Percentiles rank a stretch among this genome's conserved stretches.
Conservation (phyloP, 2,329 filamentous ascomycete species). For the Cladosporium austrohemisphaericum region DNA sequence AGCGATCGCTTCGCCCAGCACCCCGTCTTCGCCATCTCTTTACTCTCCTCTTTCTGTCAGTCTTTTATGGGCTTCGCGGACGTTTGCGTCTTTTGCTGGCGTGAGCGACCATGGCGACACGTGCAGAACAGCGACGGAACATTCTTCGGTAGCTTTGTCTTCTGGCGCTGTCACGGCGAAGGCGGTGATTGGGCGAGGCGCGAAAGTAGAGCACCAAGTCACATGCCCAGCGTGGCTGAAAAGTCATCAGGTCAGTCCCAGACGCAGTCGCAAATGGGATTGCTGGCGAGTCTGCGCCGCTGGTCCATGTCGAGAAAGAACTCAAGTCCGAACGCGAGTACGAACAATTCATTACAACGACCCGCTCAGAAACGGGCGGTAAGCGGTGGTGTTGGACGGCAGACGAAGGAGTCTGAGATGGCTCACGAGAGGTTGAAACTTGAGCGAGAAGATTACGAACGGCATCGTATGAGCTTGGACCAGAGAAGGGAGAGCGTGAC, state of each 20-base stretch:
- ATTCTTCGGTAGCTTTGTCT: slow-evolving; percentile 38
- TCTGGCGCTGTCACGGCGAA: slow-evolving; percentile 23
- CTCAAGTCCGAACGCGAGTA: slow-evolving; percentile 12
- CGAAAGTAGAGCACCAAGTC: slow-evolving; percentile 13
- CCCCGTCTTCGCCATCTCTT: slow-evolving; percentile 55
- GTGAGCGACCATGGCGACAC: slow-evolving; percentile 69
- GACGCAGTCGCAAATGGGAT: slow-evolving; percentile 17
- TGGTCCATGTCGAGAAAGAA: slow-evolving; percentile 6
- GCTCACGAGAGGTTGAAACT: slow-evolving; percentile 38
- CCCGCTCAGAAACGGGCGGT: slow-evolving; percentile 26
- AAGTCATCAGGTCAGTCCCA: neutral
- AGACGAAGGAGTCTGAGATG: slow-evolving; percentile 33
- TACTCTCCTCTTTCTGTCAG: slow-evolving; percentile 56
- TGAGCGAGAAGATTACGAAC: slow-evolving; percentile 33
- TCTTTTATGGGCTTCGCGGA: slow-evolving; percentile 65
- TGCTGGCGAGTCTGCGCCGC: slow-evolving; percentile 13
- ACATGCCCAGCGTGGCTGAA: neutral
- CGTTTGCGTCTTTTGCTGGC: slow-evolving; percentile 62
- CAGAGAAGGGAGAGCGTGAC: slow-evolving; percentile 21
- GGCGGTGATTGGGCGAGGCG: slow-evolving; percentile 13
- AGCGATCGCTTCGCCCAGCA: slow-evolving; percentile 48
- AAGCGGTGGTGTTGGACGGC: slow-evolving; percentile 31
- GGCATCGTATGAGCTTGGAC: slow-evolving; percentile 21
- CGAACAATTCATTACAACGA: slow-evolving; percentile 7
- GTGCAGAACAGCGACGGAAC: slow-evolving; percentile 44